These are phyloP conservation scores for Aureococcus anophagefferens DNA, from an alignment of 108 stramenopile species.

Conservation along the genomic window DNA sequence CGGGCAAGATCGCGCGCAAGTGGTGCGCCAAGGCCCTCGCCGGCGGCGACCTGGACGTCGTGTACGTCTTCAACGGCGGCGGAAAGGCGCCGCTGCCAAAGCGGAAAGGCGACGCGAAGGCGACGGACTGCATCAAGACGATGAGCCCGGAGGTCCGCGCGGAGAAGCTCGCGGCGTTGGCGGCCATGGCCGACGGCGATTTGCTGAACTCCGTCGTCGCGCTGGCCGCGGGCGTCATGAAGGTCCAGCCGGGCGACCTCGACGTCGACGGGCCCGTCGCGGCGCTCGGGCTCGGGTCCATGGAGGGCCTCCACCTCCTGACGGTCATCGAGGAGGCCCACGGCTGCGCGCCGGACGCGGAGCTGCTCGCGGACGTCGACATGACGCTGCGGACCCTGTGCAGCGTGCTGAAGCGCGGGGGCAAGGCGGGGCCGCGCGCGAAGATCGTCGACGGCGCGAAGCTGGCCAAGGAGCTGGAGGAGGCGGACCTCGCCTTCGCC, in stretches of 20 bases:
- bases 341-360: neutral
- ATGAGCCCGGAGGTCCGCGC: neutral
- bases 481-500: too few relatives aligned
- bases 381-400: neutral
- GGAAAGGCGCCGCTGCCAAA: too few relatives aligned
- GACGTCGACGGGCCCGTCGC: neutral
- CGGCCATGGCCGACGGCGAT: neutral
- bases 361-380: neutral
- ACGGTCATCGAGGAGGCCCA: neutral
- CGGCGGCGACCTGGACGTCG: too few relatives aligned
- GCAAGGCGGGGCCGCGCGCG: neutral
- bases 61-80: too few relatives aligned
- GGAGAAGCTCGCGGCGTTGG: neutral
- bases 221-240: neutral
- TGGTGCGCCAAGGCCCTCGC: conserved; percentile 46
- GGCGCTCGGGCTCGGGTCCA: neutral
- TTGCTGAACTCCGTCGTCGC: neutral
- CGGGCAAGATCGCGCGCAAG: conserved; percentile 92
- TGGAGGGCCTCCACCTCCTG: neutral
- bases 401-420: neutral
- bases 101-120: too few relatives aligned
- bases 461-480: too few relatives aligned
- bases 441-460: too few relatives aligned
- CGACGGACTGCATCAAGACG: neutral
- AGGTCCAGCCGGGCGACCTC: neutral